Evolutionary conservation across 768 basidiomycete species (phyloP).

Genomic region (Agaricus subrufescens): DNA sequence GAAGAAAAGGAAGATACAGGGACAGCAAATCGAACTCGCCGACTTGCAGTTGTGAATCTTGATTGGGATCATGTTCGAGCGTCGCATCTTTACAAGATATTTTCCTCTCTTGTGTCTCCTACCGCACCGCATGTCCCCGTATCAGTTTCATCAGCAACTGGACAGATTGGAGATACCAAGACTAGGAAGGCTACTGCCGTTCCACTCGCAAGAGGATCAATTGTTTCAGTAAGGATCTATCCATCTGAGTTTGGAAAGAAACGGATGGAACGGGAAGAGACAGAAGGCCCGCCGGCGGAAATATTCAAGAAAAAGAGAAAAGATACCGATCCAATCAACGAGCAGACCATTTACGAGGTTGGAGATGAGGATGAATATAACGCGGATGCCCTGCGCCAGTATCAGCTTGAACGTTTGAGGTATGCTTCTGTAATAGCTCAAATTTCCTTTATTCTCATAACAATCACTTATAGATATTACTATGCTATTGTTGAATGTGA

Average conservation of each 20-base stretch:
- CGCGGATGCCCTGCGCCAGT: conserved; percentile 81
- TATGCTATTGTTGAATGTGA: conserved; percentile 94
- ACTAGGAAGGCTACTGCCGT: conserved; percentile 12
- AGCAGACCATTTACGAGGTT: conserved; percentile 58
- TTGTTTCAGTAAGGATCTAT: conserved; percentile 79
- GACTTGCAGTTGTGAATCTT: conserved; percentile 89
- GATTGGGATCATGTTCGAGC: conserved; percentile 98
- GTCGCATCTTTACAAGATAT: conserved; percentile 85
- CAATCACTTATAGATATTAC: conserved; percentile 63
- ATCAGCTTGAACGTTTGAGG: conserved; percentile 92
- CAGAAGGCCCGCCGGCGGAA: conserved; percentile 83
- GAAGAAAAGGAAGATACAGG: conserved; percentile 31
- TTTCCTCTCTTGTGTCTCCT: conserved; percentile 77
- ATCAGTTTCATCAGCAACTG: conserved; percentile 17
- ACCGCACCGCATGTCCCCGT: conserved; percentile 39
- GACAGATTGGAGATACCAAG: conserved; percentile 12
- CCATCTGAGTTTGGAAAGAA: conserved; percentile 93
- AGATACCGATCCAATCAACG: conserved; percentile 56
- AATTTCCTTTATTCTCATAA: neutral
- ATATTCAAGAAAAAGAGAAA: conserved; percentile 60
- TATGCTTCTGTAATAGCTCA: conserved; percentile 30
- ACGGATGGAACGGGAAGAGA: conserved; percentile 81
- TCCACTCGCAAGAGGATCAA: conserved; percentile 51
- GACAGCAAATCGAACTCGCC: conserved; percentile 48
- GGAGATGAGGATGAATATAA: conserved; percentile 78